Base-by-base conservation (phyloP, 2,329 filamentous ascomycete genomes). In the Stylonectria norvegica region DNA sequence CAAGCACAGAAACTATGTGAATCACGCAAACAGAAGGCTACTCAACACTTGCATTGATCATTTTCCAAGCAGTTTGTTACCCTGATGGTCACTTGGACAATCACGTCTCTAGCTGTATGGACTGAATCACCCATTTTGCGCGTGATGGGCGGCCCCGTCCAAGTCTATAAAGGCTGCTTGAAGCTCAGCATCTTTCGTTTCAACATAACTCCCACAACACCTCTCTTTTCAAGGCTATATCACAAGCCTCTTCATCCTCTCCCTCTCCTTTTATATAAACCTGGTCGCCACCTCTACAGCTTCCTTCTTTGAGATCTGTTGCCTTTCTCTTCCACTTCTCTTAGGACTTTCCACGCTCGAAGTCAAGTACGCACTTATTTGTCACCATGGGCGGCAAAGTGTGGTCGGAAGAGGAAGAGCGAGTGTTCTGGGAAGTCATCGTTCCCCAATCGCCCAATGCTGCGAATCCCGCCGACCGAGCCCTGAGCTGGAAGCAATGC, bases 361-460 rank as follows among this genome's bases (percentile, higher is more conserved):
- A 25, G 22, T 10, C 27, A 6, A 15, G 25, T 9, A 20, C 28
- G 12, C 19, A 7, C 29, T 23, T 25, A n/a, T 17, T 18, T 23
- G 20, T 15, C 33, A 65, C 18, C 17, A 76, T 78, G 73, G 72
- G 69, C 5, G 74, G 73, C 17, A 75, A 69, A 45, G 58, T 68
- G 5, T 79, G 75, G 75, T 67, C 70, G 0, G 42, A 42, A 0
- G 56, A 65, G 1, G 75, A 79, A 45, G 75, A 79, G 55, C 40
- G 50, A 1, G 57, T 68, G 46, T 78, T 76, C 51, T 79, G 75
- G 75, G 56, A 57, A 7, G 47, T 49, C 3, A 53, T 67, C 18
- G 52, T 73, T 2, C 60, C 66, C 1, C 51, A 56, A 5, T 72
- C 69, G 0, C 53, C 59, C 2, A 67, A 64, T 37, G 55, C 58